Base-by-base conservation (phyloP, 2,329 filamentous ascomycete genomes). In the Cryphonectria parasitica region DNA sequence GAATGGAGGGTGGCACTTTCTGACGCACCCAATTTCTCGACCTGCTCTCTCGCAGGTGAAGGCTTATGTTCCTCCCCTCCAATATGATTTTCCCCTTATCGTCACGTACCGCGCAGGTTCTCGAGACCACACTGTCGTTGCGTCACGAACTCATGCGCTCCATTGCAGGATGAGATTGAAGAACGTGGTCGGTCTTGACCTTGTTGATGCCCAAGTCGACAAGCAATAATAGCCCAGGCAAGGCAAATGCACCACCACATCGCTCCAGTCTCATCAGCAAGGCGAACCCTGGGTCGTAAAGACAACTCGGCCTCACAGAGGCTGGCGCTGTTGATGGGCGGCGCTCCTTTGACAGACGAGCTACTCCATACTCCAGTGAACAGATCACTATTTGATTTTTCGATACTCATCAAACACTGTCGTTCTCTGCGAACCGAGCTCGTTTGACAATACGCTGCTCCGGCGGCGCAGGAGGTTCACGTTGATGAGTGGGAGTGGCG, bases 361-460 rank as follows among this genome's bases (percentile, higher is more conserved):
- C 19, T 6, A n/a, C 7, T 39, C 8, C 19, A 61, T n/a, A 15
- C 58, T n/a, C 13, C 58, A 17, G 31, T 19, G 3, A 19, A 19
- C 1, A 4, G 31, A 2, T 61, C 31, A 22, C 11, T 39, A 19
- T 19, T 31, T 6, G n/a, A 1, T 19, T 22, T 6, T 22, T 36
- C 60, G 11, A 17, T 2, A 11, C 28, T 25, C 60, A 25, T 22
- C 41, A 66, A 66, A 62, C 31, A 34, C 63, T 45, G 10, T 17
- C 13, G 45, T 41, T 43, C 22, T 62, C 62, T 28, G 62, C 54
- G 8, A 69, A 66, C n/a, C 66, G 69, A 69, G 66, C 62, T 56
- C 69, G 62, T n/a, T 69, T 69, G n/a, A 13, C 25, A 43, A 54
- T 52, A 7, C 66, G 69, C 0, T 34, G 39, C 17, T 45, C 63